Evolutionary conservation across 129 eudicot genomes (phyloP).

Genomic region (Calendula officinalis): DNA sequence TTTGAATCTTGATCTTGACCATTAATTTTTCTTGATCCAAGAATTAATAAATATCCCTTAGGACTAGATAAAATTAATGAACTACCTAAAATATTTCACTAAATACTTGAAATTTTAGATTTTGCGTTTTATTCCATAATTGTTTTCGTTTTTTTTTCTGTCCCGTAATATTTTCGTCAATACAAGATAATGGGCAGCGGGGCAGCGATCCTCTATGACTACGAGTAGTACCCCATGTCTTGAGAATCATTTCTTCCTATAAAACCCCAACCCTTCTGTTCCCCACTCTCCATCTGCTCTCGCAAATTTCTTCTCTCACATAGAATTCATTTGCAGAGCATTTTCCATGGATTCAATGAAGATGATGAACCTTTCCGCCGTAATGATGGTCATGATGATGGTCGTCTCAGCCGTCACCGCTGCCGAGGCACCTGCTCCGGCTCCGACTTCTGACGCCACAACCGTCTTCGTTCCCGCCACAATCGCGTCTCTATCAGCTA

Average conservation of each 20-base stretch:
- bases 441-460: conserved; percentile 31
- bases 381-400: conserved; percentile 18
- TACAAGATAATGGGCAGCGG: too few species aligned
- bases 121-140: too few species aligned
- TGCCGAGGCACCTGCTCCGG: conserved; percentile 34
- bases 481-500: conserved; percentile 25
- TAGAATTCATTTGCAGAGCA: conserved; percentile 10
- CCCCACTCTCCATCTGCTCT: conserved; percentile 14
- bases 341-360: conserved; percentile 30
- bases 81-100: too few species aligned
- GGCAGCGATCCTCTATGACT: too few species aligned
- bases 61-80: too few species aligned
- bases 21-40: too few species aligned
- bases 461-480: conserved; percentile 19
- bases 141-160: too few species aligned
- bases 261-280: conserved; percentile 11
- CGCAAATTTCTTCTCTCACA: conserved; percentile 5
- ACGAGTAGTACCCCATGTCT: too few species aligned
- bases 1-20: too few species aligned
- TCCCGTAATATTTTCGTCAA: too few species aligned
- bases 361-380: conserved; percentile 25
- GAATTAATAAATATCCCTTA: too few species aligned
- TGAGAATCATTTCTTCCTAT: conserved; percentile 6
- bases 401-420: conserved; percentile 27
- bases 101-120: too few species aligned